These are phyloP conservation scores for Aspergillus wentii DNA, from an alignment of 495 filamentous ascomycete species.

Conservation along the genomic window DNA sequence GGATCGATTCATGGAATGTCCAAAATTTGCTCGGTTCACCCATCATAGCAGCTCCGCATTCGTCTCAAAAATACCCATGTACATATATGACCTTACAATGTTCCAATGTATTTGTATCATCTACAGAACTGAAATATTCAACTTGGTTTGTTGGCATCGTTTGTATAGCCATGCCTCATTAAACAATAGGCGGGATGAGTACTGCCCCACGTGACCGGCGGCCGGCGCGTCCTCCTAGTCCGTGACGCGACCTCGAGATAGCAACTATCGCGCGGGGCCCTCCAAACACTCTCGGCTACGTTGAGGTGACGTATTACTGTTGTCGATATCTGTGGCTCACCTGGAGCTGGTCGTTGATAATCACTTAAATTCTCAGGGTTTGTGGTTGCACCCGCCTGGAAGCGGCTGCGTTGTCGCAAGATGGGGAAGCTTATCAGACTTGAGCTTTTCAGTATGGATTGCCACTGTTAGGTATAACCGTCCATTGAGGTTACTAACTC, in stretches of 20 bases:
- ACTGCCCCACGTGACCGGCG: slow-evolving; percentile 12
- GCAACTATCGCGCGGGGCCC: slow-evolving; percentile 15
- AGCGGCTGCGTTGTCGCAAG: slow-evolving; percentile 30
- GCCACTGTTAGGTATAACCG: not conserved
- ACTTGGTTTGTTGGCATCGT: too few relatives aligned
- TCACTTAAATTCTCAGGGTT: slow-evolving; percentile 10
- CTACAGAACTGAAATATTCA: not conserved
- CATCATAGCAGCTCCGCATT: not conserved
- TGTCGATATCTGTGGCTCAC: not conserved
- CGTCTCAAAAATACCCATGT: slow-evolving; percentile 10
- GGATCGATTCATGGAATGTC: too few relatives aligned
- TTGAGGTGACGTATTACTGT: slow-evolving; percentile 4
- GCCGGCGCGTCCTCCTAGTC: slow-evolving; percentile 12
- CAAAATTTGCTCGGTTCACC: not conserved
- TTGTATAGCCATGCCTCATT: too few relatives aligned
- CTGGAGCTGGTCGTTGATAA: too few relatives aligned
- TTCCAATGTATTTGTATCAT: not conserved
- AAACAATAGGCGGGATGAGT: too few relatives aligned
- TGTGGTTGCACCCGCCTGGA: slow-evolving; percentile 24
- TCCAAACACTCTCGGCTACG: slow-evolving; percentile 11
- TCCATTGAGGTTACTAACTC: slow-evolving; percentile 23
- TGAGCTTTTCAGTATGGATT: slow-evolving; percentile 79
- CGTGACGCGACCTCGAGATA: slow-evolving; percentile 14
- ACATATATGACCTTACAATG: slow-evolving; percentile 1
- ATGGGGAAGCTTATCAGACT: slow-evolving; percentile 92